phyloP scores from a whole-genome alignment of 257 asterid species.

The Solanum gandarillasii region DNA sequence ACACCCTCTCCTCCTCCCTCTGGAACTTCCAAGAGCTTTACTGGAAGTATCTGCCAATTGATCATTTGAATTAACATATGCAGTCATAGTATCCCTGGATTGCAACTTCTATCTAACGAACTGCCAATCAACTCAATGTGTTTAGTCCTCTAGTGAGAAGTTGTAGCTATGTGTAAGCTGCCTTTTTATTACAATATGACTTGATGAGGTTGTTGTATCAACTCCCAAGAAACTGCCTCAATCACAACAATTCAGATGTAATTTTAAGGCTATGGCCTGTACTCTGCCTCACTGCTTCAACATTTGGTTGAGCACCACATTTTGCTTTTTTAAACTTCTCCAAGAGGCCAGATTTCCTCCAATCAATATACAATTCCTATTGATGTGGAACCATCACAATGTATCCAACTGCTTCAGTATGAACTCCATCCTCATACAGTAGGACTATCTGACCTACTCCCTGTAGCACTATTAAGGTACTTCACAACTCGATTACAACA shows the following conservation, averaged over 20 bases:
- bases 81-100: not conserved
- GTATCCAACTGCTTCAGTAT: not conserved
- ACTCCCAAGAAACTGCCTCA: not conserved
- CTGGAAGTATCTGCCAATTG: not conserved
- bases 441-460: not conserved
- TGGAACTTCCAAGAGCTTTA: not conserved
- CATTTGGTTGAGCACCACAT: not conserved
- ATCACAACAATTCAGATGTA: not conserved
- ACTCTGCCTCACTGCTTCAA: not conserved
- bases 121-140: not conserved
- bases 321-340: not conserved
- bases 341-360: not conserved
- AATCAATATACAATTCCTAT: not conserved
- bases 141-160: not conserved
- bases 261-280: not conserved
- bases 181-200: not conserved
- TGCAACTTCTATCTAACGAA: not conserved
- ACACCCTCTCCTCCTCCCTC: not conserved
- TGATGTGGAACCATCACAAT: not conserved
- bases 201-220: not conserved
- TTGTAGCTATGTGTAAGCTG: not conserved
- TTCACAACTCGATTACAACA: not conserved
- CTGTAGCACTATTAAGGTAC: not conserved
- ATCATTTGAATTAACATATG: not conserved
- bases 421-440: not conserved